Evolutionary conservation across 305 asterid species (phyloP), one percentile per base, ranked within the genome.

Genomic region (Fraxinus dipetala): DNA sequence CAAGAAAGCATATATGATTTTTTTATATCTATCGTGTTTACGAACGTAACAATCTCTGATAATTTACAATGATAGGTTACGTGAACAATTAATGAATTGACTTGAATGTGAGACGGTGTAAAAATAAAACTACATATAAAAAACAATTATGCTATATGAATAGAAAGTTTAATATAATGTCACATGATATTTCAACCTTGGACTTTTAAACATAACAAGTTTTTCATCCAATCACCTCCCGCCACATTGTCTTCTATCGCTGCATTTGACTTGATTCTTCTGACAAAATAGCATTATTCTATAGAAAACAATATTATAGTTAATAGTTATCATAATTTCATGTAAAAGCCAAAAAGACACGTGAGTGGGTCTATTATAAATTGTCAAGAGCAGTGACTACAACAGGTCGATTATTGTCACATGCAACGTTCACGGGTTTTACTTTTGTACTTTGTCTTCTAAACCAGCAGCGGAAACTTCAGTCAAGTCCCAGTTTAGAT

Each of bases 381-480:
- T 86, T 90, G 90, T 85, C 85, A 87, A 84, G 86, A 84, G 82
- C 82, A 87, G 38, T 89, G 95, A 92, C 86, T 84, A 79, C 80
- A 87, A 90, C 95, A 89, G 84, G 83, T 88, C 89, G 80, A 84
- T 90, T 79, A 85, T 79, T 86, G 80, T 91, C 97, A 94, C 97
- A 91, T 91, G 97, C 93, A 86, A 89, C 91, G 81, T 86, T 93
- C 97, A 93, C 97, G 97, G 97, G 90, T 90, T 78, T 84, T 77
- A 61, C 78, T 88, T 91, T 85, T 87, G 84, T 84, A 82, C 90
- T 85, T 87, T 90, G 90, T 91, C 94, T 87, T 90, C 92, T 86
- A 86, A 89, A 89, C 85, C 88, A 82, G 79, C 82, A 89, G 73
- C 87, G 86, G 82, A 85, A 45, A 81, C 90, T 86, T 82, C 81